Evolutionary conservation across 225 moss, liverwort and hornwort species (phyloP), one percentile per base, ranked within the genome.

Genomic region (Ulota crispa): DNA sequence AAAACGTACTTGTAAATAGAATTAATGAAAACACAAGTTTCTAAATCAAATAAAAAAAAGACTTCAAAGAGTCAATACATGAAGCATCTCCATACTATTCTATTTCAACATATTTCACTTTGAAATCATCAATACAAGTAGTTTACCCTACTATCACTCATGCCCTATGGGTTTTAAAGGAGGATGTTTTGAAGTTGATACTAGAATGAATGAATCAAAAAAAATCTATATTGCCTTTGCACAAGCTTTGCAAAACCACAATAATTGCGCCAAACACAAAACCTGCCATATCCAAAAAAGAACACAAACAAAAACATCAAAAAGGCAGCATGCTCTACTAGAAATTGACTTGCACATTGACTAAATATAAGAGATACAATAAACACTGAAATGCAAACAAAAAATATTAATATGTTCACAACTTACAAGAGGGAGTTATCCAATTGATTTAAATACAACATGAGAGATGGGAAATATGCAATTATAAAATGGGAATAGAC

Each of bases 301-400:
- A 3, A 39, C 62, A 37, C n/a, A 27, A 76, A 70, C 54, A 62
- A 52, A 56, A 50, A n/a, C 11, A 9, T 20, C 53, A 53, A 31
- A 78, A 56, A 20, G 28, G 61, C 13, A 64, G 5, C 63, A 24
- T 24, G 66, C 28, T 59, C 50, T 56, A 56, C 37, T 50, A 4
- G 12, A 75, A 64, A 53, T 69, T 75, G 66, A 73, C 71, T 5
- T 43, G 26, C 83, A 75, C 23, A 42, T n/a, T 50, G 27, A 31
- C 11, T 32, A 19, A 36, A 59, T 27, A n/a, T 13, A 59, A 80
- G 20, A 13, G 23, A 36, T 23, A 10, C 36, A 6, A 45, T 39
- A 73, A 11, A 72, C 64, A 19, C 61, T 62, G 70, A 61, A 54
- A 56, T 78, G 41, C n/a, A 16, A 34, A 61, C 24, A n/a, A 27